Conservation (phyloP, 305 asterid species). For the Solanum hybrid region DNA sequence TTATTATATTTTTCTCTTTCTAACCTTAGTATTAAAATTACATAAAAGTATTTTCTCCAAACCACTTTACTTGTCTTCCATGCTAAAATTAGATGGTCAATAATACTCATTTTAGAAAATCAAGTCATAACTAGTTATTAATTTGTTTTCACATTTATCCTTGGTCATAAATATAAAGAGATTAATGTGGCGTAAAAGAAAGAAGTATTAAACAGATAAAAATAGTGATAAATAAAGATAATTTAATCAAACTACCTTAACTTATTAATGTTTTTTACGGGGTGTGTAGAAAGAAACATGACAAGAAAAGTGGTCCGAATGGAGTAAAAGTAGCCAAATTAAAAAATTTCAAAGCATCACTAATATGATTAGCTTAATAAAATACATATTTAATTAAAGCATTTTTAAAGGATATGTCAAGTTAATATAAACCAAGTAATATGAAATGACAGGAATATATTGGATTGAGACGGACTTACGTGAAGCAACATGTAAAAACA, state of each 20-base stretch:
- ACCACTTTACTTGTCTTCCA: neutral
- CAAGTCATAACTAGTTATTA: neutral
- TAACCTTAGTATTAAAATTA: neutral
- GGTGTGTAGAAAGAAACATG: neutral
- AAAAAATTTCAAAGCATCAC: neutral
- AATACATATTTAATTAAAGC: neutral
- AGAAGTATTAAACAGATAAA: neutral
- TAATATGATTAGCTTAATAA: neutral
- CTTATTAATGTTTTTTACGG: neutral
- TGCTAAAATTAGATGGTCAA: neutral
- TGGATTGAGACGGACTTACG: neutral
- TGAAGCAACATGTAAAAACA: neutral
- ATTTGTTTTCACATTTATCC: neutral
- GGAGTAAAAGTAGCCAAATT: neutral
- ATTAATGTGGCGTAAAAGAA: neutral
- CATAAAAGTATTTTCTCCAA: too few relatives aligned
- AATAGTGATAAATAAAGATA: too few relatives aligned
- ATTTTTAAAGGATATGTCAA: neutral
- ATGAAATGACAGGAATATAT: neutral
- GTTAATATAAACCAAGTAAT: neutral
- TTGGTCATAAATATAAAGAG: neutral
- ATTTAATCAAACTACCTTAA: too few relatives aligned
- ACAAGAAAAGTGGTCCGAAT: neutral
- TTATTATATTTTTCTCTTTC: too few relatives aligned
- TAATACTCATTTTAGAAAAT: too few relatives aligned